A percentile compares a stretch with the other conserved stretches of the same genome.
These are phyloP conservation scores for Pezicula rhizophila DNA, from an alignment of 2,329 filamentous ascomycete genomes.

Conservation along the genomic window DNA sequence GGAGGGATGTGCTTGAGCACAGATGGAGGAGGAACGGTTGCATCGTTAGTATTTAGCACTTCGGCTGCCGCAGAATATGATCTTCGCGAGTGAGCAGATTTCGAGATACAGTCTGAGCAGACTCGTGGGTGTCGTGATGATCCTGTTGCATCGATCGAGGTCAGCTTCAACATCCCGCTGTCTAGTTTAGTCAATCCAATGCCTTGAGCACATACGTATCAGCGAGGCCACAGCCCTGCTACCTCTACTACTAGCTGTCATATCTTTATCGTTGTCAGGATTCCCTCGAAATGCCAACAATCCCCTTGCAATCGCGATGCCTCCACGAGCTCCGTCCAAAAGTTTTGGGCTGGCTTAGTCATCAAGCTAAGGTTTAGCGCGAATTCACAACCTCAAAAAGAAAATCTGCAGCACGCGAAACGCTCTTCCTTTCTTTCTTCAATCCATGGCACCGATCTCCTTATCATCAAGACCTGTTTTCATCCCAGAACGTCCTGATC, in stretches of 20 bases:
- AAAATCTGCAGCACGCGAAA: constrained; percentile 12
- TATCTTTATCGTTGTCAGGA: constrained; percentile 18
- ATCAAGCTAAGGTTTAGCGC: not conserved
- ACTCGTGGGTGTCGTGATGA: constrained; percentile 22
- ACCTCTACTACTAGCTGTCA: constrained; percentile 54
- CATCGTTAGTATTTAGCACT: constrained; percentile 16
- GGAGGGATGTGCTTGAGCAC: constrained; percentile 28
- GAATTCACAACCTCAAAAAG: constrained; percentile 1
- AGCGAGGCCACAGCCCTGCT: constrained; percentile 42
- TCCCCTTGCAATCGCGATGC: not conserved
- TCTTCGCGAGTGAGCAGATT: constrained; percentile 9
- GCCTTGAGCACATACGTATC: constrained; percentile 37
- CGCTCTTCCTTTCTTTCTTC: constrained; percentile 31
- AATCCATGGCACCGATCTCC: constrained; percentile 67
- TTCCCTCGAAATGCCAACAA: not conserved
- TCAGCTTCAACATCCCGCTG: not conserved
- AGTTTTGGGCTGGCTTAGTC: constrained; percentile 1
- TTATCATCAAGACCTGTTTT: constrained; percentile 86
- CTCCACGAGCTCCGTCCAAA: not conserved
- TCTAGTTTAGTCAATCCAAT: not conserved
- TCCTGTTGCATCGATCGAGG: constrained; percentile 9
- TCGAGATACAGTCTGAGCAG: constrained; percentile 19
- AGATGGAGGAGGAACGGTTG: constrained; percentile 25
- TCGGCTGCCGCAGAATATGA: constrained; percentile 24
- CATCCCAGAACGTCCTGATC: constrained; percentile 74